These are phyloP conservation scores for Syncephalastrum sp. DNA, from an alignment of 371 early-diverging fungal genomes.

Conservation along the genomic window DNA sequence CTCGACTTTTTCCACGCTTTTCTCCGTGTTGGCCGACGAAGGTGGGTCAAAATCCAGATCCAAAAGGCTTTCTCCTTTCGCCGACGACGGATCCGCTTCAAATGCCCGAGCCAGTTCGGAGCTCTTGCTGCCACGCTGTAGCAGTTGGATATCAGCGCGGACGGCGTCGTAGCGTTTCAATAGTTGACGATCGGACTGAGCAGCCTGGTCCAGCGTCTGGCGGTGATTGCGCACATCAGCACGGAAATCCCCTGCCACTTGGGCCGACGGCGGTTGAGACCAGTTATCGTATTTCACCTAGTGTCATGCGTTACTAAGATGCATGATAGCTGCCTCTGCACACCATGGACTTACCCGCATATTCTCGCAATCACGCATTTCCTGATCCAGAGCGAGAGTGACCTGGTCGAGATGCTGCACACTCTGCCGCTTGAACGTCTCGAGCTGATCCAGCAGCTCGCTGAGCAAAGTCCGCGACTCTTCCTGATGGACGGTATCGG, in stretches of 20 bases:
- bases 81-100: slow-evolving; percentile 51
- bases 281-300: slow-evolving; percentile 77
- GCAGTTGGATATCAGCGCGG: slow-evolving; percentile 54
- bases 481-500: slow-evolving; percentile 56
- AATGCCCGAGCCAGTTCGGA: slow-evolving; percentile 65
- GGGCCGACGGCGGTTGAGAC: slow-evolving; percentile 80
- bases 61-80: slow-evolving; percentile 12
- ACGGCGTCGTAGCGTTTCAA: slow-evolving; percentile 55
- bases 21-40: slow-evolving; percentile 40
- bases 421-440: slow-evolving; percentile 59
- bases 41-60: slow-evolving; percentile 8
- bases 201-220: slow-evolving; percentile 77
- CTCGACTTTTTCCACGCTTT: slow-evolving; percentile 66
- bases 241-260: slow-evolving; percentile 71
- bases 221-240: slow-evolving; percentile 79
- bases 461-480: slow-evolving; percentile 45
- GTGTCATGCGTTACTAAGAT: neutral
- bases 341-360: slow-evolving; percentile 57
- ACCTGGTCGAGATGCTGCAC: slow-evolving; percentile 65
- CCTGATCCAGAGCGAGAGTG: slow-evolving; percentile 70
- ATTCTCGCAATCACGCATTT: slow-evolving; percentile 83
- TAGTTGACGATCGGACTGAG: slow-evolving; percentile 69
- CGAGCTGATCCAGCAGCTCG: slow-evolving; percentile 58
- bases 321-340: neutral
- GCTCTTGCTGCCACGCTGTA: slow-evolving; percentile 56